Base-by-base conservation (phyloP, 805 yeast species). In the Wickerhamomyces alni region DNA sequence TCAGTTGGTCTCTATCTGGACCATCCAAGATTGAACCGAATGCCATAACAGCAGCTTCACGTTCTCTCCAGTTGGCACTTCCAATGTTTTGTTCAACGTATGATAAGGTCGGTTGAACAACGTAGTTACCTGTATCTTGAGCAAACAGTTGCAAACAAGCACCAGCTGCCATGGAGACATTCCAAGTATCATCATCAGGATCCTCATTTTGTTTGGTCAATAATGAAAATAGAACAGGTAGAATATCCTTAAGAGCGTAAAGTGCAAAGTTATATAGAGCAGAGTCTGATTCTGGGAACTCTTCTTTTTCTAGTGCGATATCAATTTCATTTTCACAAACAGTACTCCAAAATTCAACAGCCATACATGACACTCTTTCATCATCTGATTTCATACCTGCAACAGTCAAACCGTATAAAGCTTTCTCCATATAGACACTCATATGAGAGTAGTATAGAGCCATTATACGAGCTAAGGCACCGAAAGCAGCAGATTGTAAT, bases 1-100 rank as follows among this genome's bases (percentile, higher is more conserved):
- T 75, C 53, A 87, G 69, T 54, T 82, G 82, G 3, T 73, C 77
- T 38, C 77, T 74, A 46, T 85, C 89, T 24, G 96, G 96, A 17
- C 99, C 99, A 52, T 88, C 98, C 52, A 93, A 72, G 43, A 93
- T 87, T 11, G 97, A 88, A 26, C 99, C 99, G 59, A 93, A 93
- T 0, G 99, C 97, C 99, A 93, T 93, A 6, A 93, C 96, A 2
- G 98, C 95, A 19, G 98, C 98, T 66, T 93, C 99, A 54, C 96
- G 81, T 40, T 77, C 66, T 63, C 93, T 77, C 99, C 99, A 93
- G 42, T 70, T 66, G 13, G 64, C 52, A 16, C 75, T 66, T 3
- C 62, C 61, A 39, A 93, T 74, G 57, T 86, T 84, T 34, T 74
- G 70, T 51, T 82, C 89, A 25, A 93, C 96, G 67, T 88, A 93